Conservation (phyloP, 2,329 filamentous ascomycete species). For the Venturiaceae sp. region DNA sequence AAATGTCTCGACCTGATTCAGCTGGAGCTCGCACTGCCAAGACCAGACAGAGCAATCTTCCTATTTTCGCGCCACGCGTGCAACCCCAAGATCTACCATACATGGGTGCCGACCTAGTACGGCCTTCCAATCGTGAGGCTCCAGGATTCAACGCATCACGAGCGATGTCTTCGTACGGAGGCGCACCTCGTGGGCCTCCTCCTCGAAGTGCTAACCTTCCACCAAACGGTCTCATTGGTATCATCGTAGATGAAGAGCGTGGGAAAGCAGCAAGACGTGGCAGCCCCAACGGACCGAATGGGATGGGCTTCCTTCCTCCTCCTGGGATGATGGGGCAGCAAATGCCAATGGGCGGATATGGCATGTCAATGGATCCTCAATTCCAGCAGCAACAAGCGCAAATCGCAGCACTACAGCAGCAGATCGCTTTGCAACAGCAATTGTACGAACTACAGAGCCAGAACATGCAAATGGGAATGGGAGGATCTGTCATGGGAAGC, state of each 20-base stretch:
- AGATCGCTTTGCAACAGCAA: slow-evolving; percentile 11
- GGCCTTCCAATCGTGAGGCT: slow-evolving; percentile 62
- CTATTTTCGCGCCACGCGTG: slow-evolving; percentile 72
- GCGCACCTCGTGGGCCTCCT: slow-evolving; percentile 14
- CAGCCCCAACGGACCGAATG: slow-evolving; percentile 51
- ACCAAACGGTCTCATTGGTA: slow-evolving; percentile 73
- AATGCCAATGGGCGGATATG: slow-evolving; percentile 1
- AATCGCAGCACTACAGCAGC: slow-evolving; percentile 1
- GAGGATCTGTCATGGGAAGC: background rate
- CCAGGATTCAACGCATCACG: slow-evolving; percentile 44
- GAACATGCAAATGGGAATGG: slow-evolving; percentile 23
- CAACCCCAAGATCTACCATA: slow-evolving; percentile 61
- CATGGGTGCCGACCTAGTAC: slow-evolving; percentile 60
- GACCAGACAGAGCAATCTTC: slow-evolving; percentile 34
- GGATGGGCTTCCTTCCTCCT: slow-evolving; percentile 14
- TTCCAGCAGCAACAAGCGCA: slow-evolving; percentile 2
- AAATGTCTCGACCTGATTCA: slow-evolving; percentile 29
- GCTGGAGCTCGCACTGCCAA: slow-evolving; percentile 29
- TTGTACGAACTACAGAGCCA: slow-evolving; percentile 9
- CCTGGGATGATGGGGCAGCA: background rate
- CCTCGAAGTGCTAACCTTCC: slow-evolving; percentile 30
- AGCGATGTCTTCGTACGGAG: slow-evolving; percentile 11
- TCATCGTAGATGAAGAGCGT: slow-evolving; percentile 79
- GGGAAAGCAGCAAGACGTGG: slow-evolving; percentile 68
- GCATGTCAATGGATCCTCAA: background rate